Conservation (phyloP, 805 yeast species). For the Yarrowia sp. region DNA sequence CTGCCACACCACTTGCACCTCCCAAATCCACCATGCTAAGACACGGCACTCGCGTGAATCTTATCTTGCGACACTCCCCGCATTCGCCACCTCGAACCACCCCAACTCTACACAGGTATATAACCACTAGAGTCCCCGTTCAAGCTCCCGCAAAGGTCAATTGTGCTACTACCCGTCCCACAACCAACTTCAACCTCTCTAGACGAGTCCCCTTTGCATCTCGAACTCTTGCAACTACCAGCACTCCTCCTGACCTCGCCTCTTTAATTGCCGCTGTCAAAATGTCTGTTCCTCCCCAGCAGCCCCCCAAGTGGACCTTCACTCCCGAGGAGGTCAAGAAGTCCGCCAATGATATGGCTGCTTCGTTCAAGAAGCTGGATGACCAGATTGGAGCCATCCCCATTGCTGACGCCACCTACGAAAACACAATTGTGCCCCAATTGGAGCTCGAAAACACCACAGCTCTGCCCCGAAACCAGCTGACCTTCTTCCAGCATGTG, state of each 20-base stretch:
- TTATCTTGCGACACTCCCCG: conserved; percentile 23
- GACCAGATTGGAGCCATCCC: conserved; percentile 51
- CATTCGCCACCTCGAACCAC: conserved; percentile 22
- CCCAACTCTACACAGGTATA: conserved; percentile 17
- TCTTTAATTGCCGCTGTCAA: conserved; percentile 5
- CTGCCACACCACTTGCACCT: background rate
- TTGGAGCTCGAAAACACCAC: conserved; percentile 53
- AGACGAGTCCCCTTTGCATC: background rate
- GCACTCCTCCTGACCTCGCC: conserved; percentile 3
- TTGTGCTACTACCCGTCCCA: background rate
- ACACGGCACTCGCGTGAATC: conserved; percentile 27
- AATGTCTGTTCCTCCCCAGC: conserved; percentile 24
- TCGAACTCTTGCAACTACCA: background rate
- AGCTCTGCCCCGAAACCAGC: conserved; percentile 47
- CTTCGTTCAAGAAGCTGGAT: conserved; percentile 42
- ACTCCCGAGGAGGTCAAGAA: conserved; percentile 18
- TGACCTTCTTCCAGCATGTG: conserved; percentile 72
- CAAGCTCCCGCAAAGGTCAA: background rate
- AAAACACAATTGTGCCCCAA: conserved; percentile 53
- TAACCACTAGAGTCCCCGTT: conserved; percentile 11
- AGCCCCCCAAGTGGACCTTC: conserved; percentile 24
- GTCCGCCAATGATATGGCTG: conserved; percentile 2
- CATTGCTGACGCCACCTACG: conserved; percentile 51
- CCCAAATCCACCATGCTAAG: conserved; percentile 21
- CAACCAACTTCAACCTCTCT: background rate